Conservation (phyloP, 1,139 yeast genomes). For the Scheffersomyces lignicola region DNA sequence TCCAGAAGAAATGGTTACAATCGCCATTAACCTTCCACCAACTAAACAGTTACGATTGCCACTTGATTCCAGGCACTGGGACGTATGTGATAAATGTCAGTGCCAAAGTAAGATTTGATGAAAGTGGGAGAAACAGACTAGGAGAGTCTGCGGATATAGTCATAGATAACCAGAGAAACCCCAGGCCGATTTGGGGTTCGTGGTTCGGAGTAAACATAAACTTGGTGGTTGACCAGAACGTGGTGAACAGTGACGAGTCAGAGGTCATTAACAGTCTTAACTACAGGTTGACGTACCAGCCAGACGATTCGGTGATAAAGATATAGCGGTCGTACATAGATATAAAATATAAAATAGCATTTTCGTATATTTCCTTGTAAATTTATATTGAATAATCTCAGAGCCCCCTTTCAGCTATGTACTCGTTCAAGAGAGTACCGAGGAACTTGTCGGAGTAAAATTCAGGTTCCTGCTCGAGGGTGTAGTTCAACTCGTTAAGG, state of each 20-base stretch:
- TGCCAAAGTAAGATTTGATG: conserved; percentile 73
- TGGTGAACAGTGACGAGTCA: conserved; percentile 39
- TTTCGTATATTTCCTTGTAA: conserved; percentile 4
- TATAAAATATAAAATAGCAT: conserved; percentile 1
- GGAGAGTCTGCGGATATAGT: conserved; percentile 60
- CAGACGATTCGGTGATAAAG: conserved; percentile 53
- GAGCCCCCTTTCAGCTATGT: conserved; percentile 17
- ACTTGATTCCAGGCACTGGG: conserved; percentile 69
- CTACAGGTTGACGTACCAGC: conserved; percentile 65
- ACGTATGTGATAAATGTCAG: conserved; percentile 53
- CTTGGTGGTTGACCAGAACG: conserved; percentile 57
- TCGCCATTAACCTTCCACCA: conserved; percentile 65
- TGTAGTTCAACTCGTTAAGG: conserved; percentile 33
- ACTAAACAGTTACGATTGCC: conserved; percentile 63
- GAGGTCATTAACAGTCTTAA: conserved; percentile 58
- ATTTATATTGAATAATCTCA: conserved; percentile 11
- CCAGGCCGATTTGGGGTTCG: conserved; percentile 57
- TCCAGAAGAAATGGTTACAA: conserved; percentile 64
- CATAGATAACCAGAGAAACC: conserved; percentile 16
- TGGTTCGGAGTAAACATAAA: conserved; percentile 67
- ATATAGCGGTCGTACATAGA: conserved; percentile 17
- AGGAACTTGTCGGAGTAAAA: conserved; percentile 34
- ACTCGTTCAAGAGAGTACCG: conserved; percentile 34
- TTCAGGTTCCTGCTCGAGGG: conserved; percentile 13
- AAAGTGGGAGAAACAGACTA: conserved; percentile 61